phyloP scores from a whole-genome alignment of 129 eudicot genomes.

The Saussurea involucrata region DNA sequence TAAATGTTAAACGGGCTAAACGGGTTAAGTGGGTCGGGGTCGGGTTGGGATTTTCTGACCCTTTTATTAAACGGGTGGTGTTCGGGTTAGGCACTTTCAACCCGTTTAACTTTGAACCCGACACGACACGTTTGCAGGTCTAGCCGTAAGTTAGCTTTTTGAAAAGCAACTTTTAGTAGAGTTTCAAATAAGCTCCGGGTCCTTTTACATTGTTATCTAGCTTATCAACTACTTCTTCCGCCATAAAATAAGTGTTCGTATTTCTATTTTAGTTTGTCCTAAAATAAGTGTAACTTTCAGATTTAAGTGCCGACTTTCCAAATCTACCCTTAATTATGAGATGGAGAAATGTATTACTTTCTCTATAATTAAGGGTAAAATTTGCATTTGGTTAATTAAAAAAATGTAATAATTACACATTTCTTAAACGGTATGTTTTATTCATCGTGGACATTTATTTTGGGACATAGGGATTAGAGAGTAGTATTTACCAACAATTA shows the following conservation, averaged over 20 bases:
- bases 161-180: not conserved
- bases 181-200: not conserved
- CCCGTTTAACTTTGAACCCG: too few relatives aligned
- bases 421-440: not conserved
- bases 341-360: not conserved
- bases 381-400: not conserved
- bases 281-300: not conserved
- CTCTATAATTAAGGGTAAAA: not conserved
- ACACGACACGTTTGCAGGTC: too few relatives aligned
- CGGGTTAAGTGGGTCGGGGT: too few relatives aligned
- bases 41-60: too few relatives aligned
- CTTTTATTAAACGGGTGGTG: too few relatives aligned
- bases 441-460: not conserved
- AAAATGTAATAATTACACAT: not conserved
- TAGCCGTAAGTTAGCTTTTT: not conserved
- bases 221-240: not conserved
- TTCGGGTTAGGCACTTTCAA: too few relatives aligned
- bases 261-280: not conserved
- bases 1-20: too few relatives aligned
- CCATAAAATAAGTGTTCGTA: not conserved
- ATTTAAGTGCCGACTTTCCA: not conserved
- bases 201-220: not conserved
- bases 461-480: not conserved
- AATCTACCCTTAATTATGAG: not conserved
- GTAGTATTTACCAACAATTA: not conserved